Percentiles rank a stretch among this genome's conserved stretches.
These are phyloP conservation scores for Gigaspora rosea DNA, from an alignment of 192 early-diverging fungal species.

Conservation along the genomic window DNA sequence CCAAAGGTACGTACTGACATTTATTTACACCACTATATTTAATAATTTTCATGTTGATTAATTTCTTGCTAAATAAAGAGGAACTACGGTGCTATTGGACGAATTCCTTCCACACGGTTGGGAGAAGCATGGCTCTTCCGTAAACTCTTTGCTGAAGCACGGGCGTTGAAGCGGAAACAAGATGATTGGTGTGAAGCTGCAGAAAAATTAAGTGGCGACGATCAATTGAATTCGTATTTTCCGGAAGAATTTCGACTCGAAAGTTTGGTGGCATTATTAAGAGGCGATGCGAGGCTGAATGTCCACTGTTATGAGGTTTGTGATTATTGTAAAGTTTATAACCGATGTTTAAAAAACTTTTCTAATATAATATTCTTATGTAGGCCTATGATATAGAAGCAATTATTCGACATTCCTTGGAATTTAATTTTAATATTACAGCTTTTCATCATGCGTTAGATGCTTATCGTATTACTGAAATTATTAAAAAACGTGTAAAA, in stretches of 20 bases:
- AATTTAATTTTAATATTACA: slow-evolving; percentile 72
- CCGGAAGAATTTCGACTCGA: slow-evolving; percentile 66
- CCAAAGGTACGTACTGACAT: slow-evolving; percentile 47
- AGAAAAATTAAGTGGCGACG: slow-evolving; percentile 35
- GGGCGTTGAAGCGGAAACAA: slow-evolving; percentile 43
- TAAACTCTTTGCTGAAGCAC: slow-evolving; percentile 58
- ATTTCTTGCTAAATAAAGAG: too few species aligned
- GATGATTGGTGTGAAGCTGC: slow-evolving; percentile 65
- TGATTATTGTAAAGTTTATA: neutral
- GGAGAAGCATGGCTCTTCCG: slow-evolving; percentile 71
- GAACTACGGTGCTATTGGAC: too few species aligned
- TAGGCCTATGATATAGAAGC: slow-evolving; percentile 69
- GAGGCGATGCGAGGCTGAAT: slow-evolving; percentile 70
- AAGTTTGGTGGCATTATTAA: slow-evolving; percentile 62
- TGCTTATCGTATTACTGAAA: slow-evolving; percentile 68
- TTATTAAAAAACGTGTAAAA: slow-evolving; percentile 54
- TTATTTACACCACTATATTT: too few species aligned
- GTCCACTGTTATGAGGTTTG: slow-evolving; percentile 67
- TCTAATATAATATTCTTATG: neutral
- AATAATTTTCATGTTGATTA: too few species aligned
- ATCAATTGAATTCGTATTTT: slow-evolving; percentile 51
- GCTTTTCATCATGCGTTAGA: slow-evolving; percentile 82
- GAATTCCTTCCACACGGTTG: slow-evolving; percentile 51
- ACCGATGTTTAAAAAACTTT: neutral
- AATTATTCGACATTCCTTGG: slow-evolving; percentile 67